A percentile compares a stretch with the other conserved stretches of the same genome.
Conservation (phyloP, 768 basidiomycete genomes). For the Chlorophyllum brunneum region DNA sequence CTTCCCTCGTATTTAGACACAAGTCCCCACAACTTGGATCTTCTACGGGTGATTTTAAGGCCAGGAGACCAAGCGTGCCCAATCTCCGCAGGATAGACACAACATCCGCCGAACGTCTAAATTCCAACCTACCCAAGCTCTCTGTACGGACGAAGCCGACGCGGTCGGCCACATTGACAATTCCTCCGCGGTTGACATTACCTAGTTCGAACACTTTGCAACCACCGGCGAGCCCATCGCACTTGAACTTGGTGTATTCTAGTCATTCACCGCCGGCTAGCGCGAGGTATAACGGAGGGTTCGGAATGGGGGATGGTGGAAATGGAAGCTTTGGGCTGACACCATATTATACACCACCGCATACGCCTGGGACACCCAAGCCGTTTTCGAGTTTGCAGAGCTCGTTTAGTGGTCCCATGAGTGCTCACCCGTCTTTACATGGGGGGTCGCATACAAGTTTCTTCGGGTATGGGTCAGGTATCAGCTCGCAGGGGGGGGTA, state of each 20-base stretch:
- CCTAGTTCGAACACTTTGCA: constrained; percentile 21
- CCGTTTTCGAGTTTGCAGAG: constrained; percentile 17
- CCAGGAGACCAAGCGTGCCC: constrained; percentile 48
- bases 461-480: constrained; percentile 13
- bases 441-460: constrained; percentile 7
- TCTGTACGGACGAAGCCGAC: constrained; percentile 56
- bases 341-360: constrained; percentile 51
- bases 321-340: constrained; percentile 24
- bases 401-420: constrained; percentile 1
- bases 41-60: constrained; percentile 28
- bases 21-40: constrained; percentile 30
- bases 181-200: constrained; percentile 42
- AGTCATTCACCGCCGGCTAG: constrained; percentile 40
- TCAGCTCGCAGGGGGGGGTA: background rate
- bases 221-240: constrained; percentile 50
- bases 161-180: constrained; percentile 54
- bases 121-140: constrained; percentile 48
- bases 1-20: constrained; percentile 51
- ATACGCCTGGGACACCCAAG: constrained; percentile 48
- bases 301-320: constrained; percentile 4
- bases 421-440: constrained; percentile 1
- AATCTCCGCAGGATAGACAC: constrained; percentile 63
- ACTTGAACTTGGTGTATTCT: constrained; percentile 56
- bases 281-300: background rate
- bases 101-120: constrained; percentile 48